phyloP scores from a whole-genome alignment of 768 basidiomycete species.

The Mycena rosella region DNA sequence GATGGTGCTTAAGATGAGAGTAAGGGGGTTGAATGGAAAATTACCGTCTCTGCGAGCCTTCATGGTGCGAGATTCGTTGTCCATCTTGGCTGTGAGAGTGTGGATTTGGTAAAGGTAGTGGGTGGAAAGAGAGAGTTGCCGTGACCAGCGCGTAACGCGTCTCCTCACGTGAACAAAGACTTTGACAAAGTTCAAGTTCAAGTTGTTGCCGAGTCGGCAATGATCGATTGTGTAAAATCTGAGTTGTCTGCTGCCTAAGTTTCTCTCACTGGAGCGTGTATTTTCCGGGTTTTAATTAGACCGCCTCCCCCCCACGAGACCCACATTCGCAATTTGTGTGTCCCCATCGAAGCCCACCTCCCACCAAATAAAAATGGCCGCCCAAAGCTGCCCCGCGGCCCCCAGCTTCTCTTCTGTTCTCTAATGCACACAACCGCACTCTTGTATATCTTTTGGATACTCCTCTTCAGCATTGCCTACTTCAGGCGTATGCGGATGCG shows the following conservation, averaged over 20 bases:
- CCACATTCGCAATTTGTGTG: too few species aligned
- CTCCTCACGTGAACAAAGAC: not conserved
- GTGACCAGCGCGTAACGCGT: slow-evolving; percentile 7
- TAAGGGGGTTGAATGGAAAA: slow-evolving; percentile 43
- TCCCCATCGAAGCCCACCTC: not conserved
- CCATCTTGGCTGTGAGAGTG: slow-evolving; percentile 51
- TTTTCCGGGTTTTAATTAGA: too few species aligned
- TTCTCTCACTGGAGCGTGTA: too few species aligned
- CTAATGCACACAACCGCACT: not conserved
- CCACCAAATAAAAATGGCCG: not conserved
- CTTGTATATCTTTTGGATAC: not conserved
- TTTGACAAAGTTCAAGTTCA: too few species aligned
- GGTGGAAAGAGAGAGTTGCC: not conserved
- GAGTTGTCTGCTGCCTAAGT: too few species aligned
- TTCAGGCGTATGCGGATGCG: slow-evolving; percentile 7
- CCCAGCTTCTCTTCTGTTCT: too few species aligned
- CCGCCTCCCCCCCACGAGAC: too few species aligned
- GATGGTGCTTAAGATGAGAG: slow-evolving; percentile 49
- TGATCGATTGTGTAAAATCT: too few species aligned
- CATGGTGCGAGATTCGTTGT: slow-evolving; percentile 75
- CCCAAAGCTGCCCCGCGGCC: not conserved
- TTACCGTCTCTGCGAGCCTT: slow-evolving; percentile 81
- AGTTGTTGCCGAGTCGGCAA: too few species aligned
- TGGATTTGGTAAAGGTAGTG: slow-evolving; percentile 35
- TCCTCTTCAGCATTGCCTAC: slow-evolving; percentile 2